These are phyloP conservation scores for Picochlorum sp. DNA, from an alignment of 139 green algal genomes.

Conservation along the genomic window DNA sequence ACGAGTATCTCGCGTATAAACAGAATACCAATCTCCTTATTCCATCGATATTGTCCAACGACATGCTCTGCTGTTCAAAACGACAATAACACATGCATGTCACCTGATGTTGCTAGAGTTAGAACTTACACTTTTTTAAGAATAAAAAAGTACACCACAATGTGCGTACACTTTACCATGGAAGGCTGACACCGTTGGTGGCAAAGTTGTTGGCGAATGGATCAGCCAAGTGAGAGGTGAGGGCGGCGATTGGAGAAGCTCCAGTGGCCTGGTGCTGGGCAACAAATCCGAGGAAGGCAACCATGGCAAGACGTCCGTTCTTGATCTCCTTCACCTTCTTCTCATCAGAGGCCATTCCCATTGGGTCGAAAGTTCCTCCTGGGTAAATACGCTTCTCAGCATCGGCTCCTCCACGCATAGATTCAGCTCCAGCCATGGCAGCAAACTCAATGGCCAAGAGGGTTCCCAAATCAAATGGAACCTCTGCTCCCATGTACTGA, in stretches of 20 bases:
- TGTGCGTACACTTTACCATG: constrained; percentile 3
- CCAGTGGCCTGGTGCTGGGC: constrained; percentile 74
- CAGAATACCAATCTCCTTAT: constrained; percentile 44
- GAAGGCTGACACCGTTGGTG: constrained; percentile 4
- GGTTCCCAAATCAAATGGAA: constrained; percentile 75
- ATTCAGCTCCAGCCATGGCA: constrained; percentile 60
- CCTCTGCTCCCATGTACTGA: constrained; percentile 64
- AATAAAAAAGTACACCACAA: not conserved
- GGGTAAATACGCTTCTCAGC: constrained; percentile 67
- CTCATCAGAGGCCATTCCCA: constrained; percentile 72
- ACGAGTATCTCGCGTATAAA: constrained; percentile 49
- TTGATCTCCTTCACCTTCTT: constrained; percentile 89
- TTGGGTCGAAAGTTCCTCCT: constrained; percentile 80
- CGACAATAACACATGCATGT: too few species aligned
- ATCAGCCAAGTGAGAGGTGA: constrained; percentile 29
- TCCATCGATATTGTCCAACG: constrained; percentile 24
- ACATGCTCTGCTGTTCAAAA: too few species aligned
- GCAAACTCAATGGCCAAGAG: constrained; percentile 60
- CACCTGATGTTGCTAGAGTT: not conserved
- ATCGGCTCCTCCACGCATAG: constrained; percentile 51
- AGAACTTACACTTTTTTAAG: not conserved
- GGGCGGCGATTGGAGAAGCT: constrained; percentile 40
- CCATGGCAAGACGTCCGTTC: constrained; percentile 78
- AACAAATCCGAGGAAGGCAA: constrained; percentile 59
- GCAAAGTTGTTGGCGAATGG: constrained; percentile 37